Evolutionary conservation across 805 yeast species (phyloP), one percentile per base, ranked within the genome.

Genomic region (Kluyveromyces lactis): DNA sequence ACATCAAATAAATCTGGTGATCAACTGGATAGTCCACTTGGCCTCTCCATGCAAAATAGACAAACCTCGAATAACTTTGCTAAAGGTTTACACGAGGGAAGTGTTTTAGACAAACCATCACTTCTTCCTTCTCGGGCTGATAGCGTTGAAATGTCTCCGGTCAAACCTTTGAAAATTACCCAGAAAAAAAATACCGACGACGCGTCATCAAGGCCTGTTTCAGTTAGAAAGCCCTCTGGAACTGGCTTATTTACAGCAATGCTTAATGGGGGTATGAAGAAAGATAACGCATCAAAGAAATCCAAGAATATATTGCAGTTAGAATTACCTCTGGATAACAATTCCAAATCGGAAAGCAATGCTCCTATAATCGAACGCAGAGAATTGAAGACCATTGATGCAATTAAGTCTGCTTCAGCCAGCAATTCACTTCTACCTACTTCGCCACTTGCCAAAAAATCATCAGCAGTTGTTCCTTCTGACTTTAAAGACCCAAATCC

Each of bases 81-180:
- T 26, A 42, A 40, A 18, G 27, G 41, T 26, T 18, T 24, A 19
- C 31, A 34, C 8, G 8, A 17, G 8, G 13, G n/a, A 8, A 15
- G 21, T 18, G 9, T 23, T 11, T 9, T 24, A 3, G 48, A 34
- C 16, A 44, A 37, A 13, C 26, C 30, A 10, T 41, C 31, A 13
- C 27, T 18, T 18, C 18, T 16, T 6, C 8, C 19, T 12, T 12
- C 11, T 19, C 13, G 31, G 33, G 4, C 49, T 10, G 44, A 18
- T 10, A n/a, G 15, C 9, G 29, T 26, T 6, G 37, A 34, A 26
- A 55, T 53, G 33, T 64, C 76, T 4, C 77, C 75, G 1, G 86
- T 77, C 1, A 73, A 83, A 56, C 89, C 89, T 0, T 64, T 82
- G 50, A 76, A 76, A 58, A 79, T 81, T 64, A 72, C 84, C 0